Evolutionary conservation across 805 yeast genomes (phyloP).

Genomic region (Saturnispora besseyi): DNA sequence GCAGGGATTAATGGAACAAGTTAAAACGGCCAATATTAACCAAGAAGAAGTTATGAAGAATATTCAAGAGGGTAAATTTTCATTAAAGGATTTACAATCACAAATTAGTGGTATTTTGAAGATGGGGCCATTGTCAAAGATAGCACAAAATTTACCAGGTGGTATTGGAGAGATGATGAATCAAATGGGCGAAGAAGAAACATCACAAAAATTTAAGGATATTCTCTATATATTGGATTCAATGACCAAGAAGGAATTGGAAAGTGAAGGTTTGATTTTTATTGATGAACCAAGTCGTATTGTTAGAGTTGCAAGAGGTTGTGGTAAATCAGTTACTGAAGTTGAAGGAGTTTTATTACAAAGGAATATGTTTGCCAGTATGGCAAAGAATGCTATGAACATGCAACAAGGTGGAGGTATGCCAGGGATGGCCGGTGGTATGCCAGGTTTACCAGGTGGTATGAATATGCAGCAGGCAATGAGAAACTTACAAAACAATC

Average conservation of each 20-base stretch:
- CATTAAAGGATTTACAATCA: conserved; percentile 82
- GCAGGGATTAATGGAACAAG: conserved; percentile 90
- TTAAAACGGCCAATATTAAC: conserved; percentile 75
- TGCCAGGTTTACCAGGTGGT: conserved; percentile 8
- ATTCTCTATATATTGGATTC: conserved; percentile 93
- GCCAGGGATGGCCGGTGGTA: conserved; percentile 29
- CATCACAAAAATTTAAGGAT: conserved; percentile 70
- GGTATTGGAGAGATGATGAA: conserved; percentile 77
- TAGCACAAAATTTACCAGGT: conserved; percentile 92
- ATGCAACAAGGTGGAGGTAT: conserved; percentile 39
- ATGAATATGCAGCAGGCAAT: conserved; percentile 10
- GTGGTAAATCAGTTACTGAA: conserved; percentile 87
- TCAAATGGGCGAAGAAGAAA: conserved; percentile 87
- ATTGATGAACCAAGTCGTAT: conserved; percentile 76
- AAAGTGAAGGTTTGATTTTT: conserved; percentile 78
- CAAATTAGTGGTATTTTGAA: conserved; percentile 93
- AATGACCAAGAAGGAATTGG: conserved; percentile 87
- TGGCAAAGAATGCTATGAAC: conserved; percentile 72
- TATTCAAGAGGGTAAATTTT: conserved; percentile 89
- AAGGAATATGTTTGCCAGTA: conserved; percentile 86
- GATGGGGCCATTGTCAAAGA: conserved; percentile 93
- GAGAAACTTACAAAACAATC: conserved; percentile 8
- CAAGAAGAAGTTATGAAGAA: conserved; percentile 88
- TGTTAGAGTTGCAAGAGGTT: conserved; percentile 85
- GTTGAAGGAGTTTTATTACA: conserved; percentile 89